Base-by-base conservation (phyloP, 2,329 filamentous ascomycete genomes). In the Cladophialophora carrionii region DNA sequence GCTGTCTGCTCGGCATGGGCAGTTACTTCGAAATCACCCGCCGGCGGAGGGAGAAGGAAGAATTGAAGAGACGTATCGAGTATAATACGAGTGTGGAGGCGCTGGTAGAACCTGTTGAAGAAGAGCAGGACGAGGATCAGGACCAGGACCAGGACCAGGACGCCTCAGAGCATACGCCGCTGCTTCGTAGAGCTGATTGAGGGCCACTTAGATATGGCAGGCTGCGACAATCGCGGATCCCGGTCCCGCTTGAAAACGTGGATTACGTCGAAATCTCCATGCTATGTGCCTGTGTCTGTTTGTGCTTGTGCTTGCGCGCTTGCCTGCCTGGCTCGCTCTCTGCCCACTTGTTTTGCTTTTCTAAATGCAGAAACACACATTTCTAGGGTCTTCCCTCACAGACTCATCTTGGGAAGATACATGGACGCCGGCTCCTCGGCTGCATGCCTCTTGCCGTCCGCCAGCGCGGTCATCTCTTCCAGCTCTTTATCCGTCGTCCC, bases 1-100 rank as follows among this genome's bases (percentile, higher is more conserved):
- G 92, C 20, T 84, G 86, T 9, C 79, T 99, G 62, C 82, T 99
- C 49, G 81, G 76, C 26, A 90, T 99, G 89, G 92, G 88, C 24
- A 85, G 96, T 66, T 87, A 86, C 71, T 98, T 93, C 74, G 79
- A 71, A 63, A 57, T 70, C 20, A 63, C 53, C 53, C 49, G 64
- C 29, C 64, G 62, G 55, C 65, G 61, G 24, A 65, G 57, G 26
- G 68, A 71, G 57, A 68, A 59, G 62, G 55, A 67, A 29, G 65
- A 68, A 32, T 48, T 70, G 51, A 49, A 67, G 54, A 65, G 51
- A 26, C 57, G 66, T 48, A 71, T 67, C 31, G 62, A 58, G 12
- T 52, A 58, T 20, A 67, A 67, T 53, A 54, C 31, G 34, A 48
- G 43, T 24, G 46, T 43, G 17, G 61, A 61, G 14, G 43, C 29